Base-by-base conservation (phyloP, 257 asterid genomes). In the Nicotiana noctiflora region DNA sequence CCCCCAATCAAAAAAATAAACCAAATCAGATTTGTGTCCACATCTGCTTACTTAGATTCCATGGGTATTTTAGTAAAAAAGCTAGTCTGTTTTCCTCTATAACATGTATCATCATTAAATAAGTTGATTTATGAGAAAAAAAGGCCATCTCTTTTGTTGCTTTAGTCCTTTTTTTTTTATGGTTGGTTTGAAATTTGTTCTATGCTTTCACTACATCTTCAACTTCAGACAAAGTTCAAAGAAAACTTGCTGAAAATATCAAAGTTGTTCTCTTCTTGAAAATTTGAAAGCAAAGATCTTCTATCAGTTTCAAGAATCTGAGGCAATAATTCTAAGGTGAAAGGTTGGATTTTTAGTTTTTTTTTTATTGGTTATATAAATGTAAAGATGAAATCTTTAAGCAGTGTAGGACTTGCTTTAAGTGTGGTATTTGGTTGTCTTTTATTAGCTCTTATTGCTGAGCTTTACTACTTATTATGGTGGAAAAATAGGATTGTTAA, bases 401-500 rank as follows among this genome's bases (percentile, higher is more conserved):
- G 92, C 82, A 74, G 87, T 62, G 83, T 92, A 13, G 95, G 96
- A 67, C 80, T 92, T 6, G 95, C 87, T 79, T 46, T 92, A 77
- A 87, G 94, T 68, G 80, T 90, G 49, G 96, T 90, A 82, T 89
- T 92, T 79, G 96, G 97, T 44, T 89, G 87, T 37, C 92, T 92
- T 65, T 74, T 91, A 1, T 40, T 92, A 8, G 97, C 92, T 23
- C 87, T 92, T 19, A 37, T 87, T 25, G 94, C 90, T 10, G 97
- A 92, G 81, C 87, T 92, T 27, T 92, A 91, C 90, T 92, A 92
- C 40, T 79, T 92, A 52, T 84, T 91, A 49, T 91, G 96, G 91
- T 90, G 96, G 90, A 92, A 88, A 81, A 89, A 80, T 67, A 90
- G 85, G 82, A 83, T 76, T 55, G 68, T 60, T 3, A 86, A 81